Evolutionary conservation across 495 filamentous ascomycete genomes (phyloP).

Genomic region (Penicillium cataractarum): DNA sequence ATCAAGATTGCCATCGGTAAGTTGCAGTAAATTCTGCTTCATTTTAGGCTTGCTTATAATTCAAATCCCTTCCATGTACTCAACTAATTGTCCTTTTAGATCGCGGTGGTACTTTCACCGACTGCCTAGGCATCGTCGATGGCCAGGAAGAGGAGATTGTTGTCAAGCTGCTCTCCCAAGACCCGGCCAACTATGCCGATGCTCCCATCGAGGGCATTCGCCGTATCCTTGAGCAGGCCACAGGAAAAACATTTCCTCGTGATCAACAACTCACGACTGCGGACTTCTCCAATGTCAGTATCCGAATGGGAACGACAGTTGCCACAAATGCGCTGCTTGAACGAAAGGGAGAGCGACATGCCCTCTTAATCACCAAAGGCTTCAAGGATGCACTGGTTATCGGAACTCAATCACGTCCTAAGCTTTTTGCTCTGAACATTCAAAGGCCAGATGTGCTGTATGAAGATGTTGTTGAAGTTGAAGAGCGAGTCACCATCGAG

Average conservation of each 20-base stretch:
- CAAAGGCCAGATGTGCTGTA: slow-evolving; percentile 79
- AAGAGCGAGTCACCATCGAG: slow-evolving; percentile 62
- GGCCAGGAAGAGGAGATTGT: slow-evolving; percentile 67
- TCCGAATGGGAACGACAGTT: slow-evolving; percentile 91
- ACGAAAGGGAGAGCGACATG: slow-evolving; percentile 90
- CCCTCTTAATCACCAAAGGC: slow-evolving; percentile 86
- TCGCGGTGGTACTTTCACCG: slow-evolving; percentile 73
- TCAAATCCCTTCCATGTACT: not conserved
- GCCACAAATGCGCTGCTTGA: slow-evolving; percentile 90
- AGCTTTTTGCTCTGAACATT: slow-evolving; percentile 82
- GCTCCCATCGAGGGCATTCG: slow-evolving; percentile 91
- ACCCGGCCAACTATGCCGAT: slow-evolving; percentile 85
- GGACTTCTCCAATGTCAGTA: slow-evolving; percentile 65
- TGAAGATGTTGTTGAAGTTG: slow-evolving; percentile 72
- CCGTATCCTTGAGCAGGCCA: slow-evolving; percentile 82
- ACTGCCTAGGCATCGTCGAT: slow-evolving; percentile 58
- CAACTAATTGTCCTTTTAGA: slow-evolving; percentile 21
- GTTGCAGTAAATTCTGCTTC: no score
- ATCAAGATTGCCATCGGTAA: slow-evolving; percentile 34
- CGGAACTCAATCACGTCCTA: slow-evolving; percentile 80
- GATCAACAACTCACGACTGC: slow-evolving; percentile 75
- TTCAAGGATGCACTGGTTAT: slow-evolving; percentile 93
- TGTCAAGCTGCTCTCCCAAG: slow-evolving; percentile 85
- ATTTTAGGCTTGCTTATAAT: no score
- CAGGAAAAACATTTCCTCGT: slow-evolving; percentile 71